A percentile compares a stretch with the other conserved stretches of the same genome.
These are phyloP conservation scores for Alternaria brassicae DNA, from an alignment of 2,329 filamentous ascomycete genomes.

Conservation along the genomic window DNA sequence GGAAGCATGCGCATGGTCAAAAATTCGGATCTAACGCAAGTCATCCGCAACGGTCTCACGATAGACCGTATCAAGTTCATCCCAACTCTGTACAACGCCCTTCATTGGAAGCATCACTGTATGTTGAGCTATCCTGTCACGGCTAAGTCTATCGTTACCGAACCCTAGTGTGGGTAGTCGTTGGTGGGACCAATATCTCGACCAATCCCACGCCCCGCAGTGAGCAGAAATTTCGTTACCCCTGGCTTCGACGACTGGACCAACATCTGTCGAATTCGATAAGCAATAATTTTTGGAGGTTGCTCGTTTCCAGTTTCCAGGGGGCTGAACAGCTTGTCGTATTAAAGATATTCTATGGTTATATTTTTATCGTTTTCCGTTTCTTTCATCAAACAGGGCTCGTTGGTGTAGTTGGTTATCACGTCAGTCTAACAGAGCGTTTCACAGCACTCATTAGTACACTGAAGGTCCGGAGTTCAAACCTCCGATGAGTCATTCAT, in stretches of 20 bases:
- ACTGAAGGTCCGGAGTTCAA: slow-evolving; percentile 25
- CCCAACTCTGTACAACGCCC: not conserved
- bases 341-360: too few relatives aligned
- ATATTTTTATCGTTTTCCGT: not conserved
- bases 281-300: too few relatives aligned
- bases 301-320: too few relatives aligned
- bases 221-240: not conserved
- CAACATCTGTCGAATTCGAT: not conserved
- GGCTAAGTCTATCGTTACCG: not conserved
- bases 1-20: not conserved
- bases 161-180: not conserved
- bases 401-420: slow-evolving; percentile 58
- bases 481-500: slow-evolving; percentile 18
- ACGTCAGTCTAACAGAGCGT: slow-evolving; percentile 54
- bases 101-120: not conserved
- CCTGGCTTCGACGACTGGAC: not conserved
- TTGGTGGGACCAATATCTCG: not conserved
- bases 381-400: slow-evolving; percentile 22
- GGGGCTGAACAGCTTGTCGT: not conserved
- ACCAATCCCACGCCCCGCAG: not conserved
- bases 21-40: not conserved
- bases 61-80: not conserved
- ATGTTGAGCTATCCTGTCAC: not conserved
- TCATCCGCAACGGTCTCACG: not conserved
- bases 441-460: slow-evolving; percentile 8